Evolutionary conservation across 805 yeast genomes (phyloP), one percentile per base, ranked within the genome.

Genomic region (Yarrowia keelungensis): DNA sequence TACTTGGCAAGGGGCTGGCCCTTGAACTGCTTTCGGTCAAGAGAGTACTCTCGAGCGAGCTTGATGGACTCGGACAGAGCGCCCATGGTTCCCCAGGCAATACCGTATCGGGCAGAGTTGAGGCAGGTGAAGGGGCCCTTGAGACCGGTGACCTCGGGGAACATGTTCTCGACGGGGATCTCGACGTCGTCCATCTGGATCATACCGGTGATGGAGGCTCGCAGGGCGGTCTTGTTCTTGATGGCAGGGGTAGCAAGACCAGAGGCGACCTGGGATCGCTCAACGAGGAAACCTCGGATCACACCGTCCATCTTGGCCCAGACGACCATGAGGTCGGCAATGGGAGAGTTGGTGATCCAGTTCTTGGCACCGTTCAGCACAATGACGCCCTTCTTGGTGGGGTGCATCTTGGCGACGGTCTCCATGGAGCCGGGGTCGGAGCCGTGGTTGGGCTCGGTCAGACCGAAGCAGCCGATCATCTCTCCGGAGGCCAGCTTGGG

Each of bases 361-460:
- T 75, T 80, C 72, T 81, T 81, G 51, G 82, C 76, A 8, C 83
- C 83, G 45, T 74, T 74, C 41, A 81, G 76, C 15, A 81, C 73
- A 69, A 79, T 80, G 16, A 79, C 81, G 38, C 81, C 83, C 71
- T 77, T 69, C 72, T 81, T 81, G 45, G 80, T 76, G 15, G 83
- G 82, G 69, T 81, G 83, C 14, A 73, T 76, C 54, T 75, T 78
- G 39, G 87, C 87, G 35, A 80, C 79, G 46, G 88, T 85, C 77
- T 84, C 87, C 81, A 85, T 82, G 67, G 87, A 84, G 8, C 81
- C 84, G 51, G 87, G 88, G 72, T 85, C 86, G 32, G 87, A 84
- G 70, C 87, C 87, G 74, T 86, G 89, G 72, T 86, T 86, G 74
- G 87, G 86, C 77, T 86, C 89, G 46, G 89, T 86, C 79, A 86